Evolutionary conservation across 768 basidiomycete genomes (phyloP), one percentile per base, ranked within the genome.

Genomic region (Rhizopogon roseolus): DNA sequence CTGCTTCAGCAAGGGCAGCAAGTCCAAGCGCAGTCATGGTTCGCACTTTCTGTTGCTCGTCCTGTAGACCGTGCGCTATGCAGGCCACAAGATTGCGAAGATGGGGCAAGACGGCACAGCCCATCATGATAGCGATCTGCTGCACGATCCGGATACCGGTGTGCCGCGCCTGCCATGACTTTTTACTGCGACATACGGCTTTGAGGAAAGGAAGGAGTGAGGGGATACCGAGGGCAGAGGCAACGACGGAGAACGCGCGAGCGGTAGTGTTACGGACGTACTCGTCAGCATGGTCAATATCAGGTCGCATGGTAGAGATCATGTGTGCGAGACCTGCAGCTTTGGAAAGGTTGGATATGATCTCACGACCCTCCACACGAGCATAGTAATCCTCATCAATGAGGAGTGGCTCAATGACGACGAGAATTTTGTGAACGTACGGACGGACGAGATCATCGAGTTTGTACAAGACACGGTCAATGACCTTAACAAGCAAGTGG

Each of bases 121-220:
- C 96, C 95, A 98, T 98, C 95, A 98, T 98, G 65, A 98, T 96
- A 17, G 97, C 96, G 49, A 99, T 98, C 70, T 98, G 97, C 72
- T 99, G 97, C 10, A 99, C 94, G 58, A 99, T 98, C 63, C 97
- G 93, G 64, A 99, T 98, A 72, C 97, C 97, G 4, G 97, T 99
- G 70, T 98, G 97, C 55, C 96, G 86, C 8, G 97, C 97, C 71
- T 99, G 97, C 97, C 97, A 99, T 8, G 95, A 98, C 74, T 99
- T 99, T 73, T 98, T 98, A 54, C 92, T 95, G 44, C 94, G 87
- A 74, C 97, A 98, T 54, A 99, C 95, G 36, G 97, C 96, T 73
- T 96, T 96, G 57, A 99, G 78, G 84, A 99, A 99, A 49, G 97
- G 97, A 3, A 99, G 87, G 25, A 98, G 81, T 7, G 97, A 90